Percentiles rank a stretch among this genome's conserved stretches.
Conservation (phyloP, 257 asterid genomes). For the Cordia subcordata region DNA sequence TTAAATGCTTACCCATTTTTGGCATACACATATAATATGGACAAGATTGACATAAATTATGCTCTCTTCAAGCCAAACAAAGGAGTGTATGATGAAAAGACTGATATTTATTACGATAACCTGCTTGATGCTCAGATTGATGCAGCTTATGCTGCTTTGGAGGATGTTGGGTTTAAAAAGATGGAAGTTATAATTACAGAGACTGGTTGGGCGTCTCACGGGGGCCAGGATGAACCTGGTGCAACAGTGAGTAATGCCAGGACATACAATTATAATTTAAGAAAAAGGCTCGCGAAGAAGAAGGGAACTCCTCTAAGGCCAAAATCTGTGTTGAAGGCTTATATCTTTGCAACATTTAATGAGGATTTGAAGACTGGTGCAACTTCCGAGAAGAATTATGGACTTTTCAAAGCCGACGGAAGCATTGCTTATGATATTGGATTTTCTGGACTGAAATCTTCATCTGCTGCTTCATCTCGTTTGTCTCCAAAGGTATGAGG, state of each 20-base stretch:
- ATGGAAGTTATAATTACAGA: constrained; percentile 94
- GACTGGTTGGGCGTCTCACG: constrained; percentile 98
- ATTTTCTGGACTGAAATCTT: constrained; percentile 60
- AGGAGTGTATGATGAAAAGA: constrained; percentile 62
- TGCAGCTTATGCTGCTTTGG: constrained; percentile 90
- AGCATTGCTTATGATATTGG: constrained; percentile 80
- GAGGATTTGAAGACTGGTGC: constrained; percentile 72
- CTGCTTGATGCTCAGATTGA: constrained; percentile 96
- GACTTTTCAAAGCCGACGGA: constrained; percentile 83
- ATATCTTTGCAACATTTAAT: constrained; percentile 82
- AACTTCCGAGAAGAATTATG: constrained; percentile 71
- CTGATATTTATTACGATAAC: constrained; percentile 76
- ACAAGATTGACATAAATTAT: constrained; percentile 69
- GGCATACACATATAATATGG: constrained; percentile 65
- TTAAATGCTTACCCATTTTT: constrained; percentile 90
- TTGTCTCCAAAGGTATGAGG: constrained; percentile 54
- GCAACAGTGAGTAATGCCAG: constrained; percentile 73
- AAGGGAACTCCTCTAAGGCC: constrained; percentile 97
- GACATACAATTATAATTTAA: constrained; percentile 71
- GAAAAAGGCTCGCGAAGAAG: constrained; percentile 78
- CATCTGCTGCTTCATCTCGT: constrained; percentile 54
- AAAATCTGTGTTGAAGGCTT: constrained; percentile 60
- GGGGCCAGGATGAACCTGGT: constrained; percentile 80
- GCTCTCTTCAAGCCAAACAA: constrained; percentile 71
- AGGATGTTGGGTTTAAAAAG: constrained; percentile 58